Conservation (phyloP, 2,329 filamentous ascomycete genomes). For the Sordariomycetes sp. region DNA sequence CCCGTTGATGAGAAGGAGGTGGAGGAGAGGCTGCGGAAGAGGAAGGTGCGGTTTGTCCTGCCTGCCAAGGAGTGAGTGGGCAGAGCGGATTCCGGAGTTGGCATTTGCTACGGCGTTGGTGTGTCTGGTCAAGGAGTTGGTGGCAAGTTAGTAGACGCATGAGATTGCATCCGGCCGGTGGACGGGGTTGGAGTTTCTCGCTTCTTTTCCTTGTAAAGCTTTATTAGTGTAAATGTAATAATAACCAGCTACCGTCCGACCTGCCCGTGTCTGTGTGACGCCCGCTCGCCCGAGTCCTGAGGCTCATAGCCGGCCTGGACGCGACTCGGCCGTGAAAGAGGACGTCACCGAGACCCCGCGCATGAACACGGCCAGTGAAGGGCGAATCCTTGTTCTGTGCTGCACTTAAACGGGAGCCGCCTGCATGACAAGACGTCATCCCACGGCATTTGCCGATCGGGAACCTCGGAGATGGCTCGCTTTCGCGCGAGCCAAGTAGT, state of each 20-base stretch:
- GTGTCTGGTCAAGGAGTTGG: not conserved
- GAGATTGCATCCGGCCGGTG: not conserved
- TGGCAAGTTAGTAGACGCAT: not conserved
- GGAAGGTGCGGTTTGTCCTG: slow-evolving; percentile 2
- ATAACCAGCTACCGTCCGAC: not conserved
- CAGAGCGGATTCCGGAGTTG: not conserved
- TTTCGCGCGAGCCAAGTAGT: not conserved
- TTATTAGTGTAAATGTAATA: not conserved
- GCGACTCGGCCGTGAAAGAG: no score
- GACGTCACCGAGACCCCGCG: no score
- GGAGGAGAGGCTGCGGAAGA: not conserved
- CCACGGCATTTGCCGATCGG: not conserved
- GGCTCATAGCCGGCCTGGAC: no score
- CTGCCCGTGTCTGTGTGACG: not conserved
- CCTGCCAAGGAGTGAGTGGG: not conserved
- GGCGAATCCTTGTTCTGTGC: not conserved
- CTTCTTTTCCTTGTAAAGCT: no score
- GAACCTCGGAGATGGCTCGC: not conserved
- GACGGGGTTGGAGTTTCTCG: not conserved
- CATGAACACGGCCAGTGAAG: not conserved
- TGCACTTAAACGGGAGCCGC: not conserved
- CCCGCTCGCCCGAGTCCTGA: not conserved
- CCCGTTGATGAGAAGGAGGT: not conserved
- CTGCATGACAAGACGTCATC: not conserved
- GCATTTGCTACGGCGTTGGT: not conserved